Evolutionary conservation across 331 rosid species (phyloP), one percentile per base, ranked within the genome.

Genomic region (Malus hybrid): DNA sequence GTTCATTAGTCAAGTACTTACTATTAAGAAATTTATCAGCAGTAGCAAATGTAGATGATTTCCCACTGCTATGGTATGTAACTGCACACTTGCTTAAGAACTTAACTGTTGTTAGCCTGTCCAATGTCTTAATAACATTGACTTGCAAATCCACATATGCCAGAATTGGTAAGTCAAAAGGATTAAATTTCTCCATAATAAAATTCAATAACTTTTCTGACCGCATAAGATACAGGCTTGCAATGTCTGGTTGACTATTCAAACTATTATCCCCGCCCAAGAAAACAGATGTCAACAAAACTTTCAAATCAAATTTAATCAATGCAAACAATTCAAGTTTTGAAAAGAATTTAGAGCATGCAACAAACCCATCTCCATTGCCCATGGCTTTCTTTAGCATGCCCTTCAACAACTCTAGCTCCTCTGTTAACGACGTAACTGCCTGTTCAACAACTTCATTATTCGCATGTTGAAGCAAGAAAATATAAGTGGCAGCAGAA

Each of bases 391-490:
- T 80, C 75, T 74, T 88, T 63, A 91, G 73, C 83, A 90, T 76
- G 74, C 81, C 86, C 78, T 86, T 91, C 80, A 93, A 89, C 78
- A 90, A 39, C 81, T 83, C 87, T 72, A 93, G 82, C 88, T 93
- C 97, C 76, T 91, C 89, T 50, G 61, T 81, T 87, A 93, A 75
- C 55, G 79, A 83, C 67, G 83, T 61, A 73, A 91, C 73, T 44
- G 89, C 83, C 83, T 86, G 91, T 73, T 93, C 86, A 11, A 91
- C 98, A 80, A 93, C 93, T 82, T 93, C 98, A 74, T 82, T 42
- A 81, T 90, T 93, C 81, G 88, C 90, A 18, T 93, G 97, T 75
- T 93, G 96, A 86, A 93, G 98, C 84, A 93, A 73, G 85, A 91
- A 93, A 76, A 91, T 80, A 84, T 91, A 93, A 70, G 97, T 93